These are phyloP conservation scores for Lizanozyma gosingica DNA, from an alignment of 1,139 yeast species.

Conservation along the genomic window DNA sequence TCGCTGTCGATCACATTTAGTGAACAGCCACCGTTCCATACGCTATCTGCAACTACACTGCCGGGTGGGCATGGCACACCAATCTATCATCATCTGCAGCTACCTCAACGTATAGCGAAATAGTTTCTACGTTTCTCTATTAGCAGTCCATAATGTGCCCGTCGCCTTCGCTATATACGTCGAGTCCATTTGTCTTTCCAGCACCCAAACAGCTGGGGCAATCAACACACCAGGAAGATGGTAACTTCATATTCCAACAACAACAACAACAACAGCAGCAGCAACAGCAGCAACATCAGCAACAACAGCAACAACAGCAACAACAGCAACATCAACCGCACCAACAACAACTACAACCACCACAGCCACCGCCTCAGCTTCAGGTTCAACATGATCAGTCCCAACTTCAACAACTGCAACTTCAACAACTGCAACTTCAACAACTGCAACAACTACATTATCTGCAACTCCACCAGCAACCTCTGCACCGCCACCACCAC, in stretches of 20 bases:
- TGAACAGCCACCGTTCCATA: no score
- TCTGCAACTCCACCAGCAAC: neutral
- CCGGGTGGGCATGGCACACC: no score
- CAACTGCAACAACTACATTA: neutral
- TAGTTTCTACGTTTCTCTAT: no score
- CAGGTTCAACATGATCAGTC: neutral
- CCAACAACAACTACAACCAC: no score
- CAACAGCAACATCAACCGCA: neutral
- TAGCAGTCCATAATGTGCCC: neutral
- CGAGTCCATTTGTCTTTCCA: neutral
- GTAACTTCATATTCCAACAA: no score
- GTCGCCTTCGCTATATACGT: neutral
- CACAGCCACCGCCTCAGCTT: neutral
- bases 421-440: neutral
- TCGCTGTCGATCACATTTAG: no score
- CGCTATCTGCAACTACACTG: no score
- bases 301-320: neutral
- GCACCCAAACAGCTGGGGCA: no score
- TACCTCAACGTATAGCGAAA: no score
- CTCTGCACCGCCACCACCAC: no score
- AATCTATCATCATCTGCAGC: no score
- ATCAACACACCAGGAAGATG: no score
- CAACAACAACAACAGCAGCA: neutral
- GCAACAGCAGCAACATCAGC: neutral
- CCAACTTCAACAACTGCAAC: neutral